Evolutionary conservation across 1,284 basidiomycete genomes (phyloP).

Genomic region (Dichomitus squalens): DNA sequence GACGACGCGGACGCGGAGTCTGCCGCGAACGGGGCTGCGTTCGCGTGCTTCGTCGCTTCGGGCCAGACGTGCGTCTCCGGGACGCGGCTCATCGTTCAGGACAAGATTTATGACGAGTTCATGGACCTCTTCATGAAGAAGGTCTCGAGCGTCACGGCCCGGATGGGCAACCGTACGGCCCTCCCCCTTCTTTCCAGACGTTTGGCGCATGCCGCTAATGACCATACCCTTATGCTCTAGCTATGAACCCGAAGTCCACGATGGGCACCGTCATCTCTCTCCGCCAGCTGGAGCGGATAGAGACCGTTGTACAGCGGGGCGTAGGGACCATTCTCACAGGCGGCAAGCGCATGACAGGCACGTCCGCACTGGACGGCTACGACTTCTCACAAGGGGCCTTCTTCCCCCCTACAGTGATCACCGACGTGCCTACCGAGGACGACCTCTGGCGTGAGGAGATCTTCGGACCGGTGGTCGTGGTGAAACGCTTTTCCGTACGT

Average conservation of each 20-base stretch:
- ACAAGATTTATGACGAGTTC: slow-evolving; percentile 67
- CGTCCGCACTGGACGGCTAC: slow-evolving; percentile 65
- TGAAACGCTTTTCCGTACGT: slow-evolving; percentile 63
- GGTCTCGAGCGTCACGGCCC: slow-evolving; percentile 55
- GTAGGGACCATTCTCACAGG: slow-evolving; percentile 60
- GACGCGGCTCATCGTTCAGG: slow-evolving; percentile 72
- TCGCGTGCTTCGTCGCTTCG: slow-evolving; percentile 82
- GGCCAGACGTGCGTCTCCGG: slow-evolving; percentile 87
- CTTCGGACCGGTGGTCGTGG: slow-evolving; percentile 78
- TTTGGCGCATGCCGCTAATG: neutral
- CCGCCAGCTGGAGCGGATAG: slow-evolving; percentile 64
- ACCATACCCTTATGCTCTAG: slow-evolving; percentile 37
- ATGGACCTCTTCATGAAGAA: slow-evolving; percentile 64
- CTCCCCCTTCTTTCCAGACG: neutral
- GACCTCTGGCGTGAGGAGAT: slow-evolving; percentile 81
- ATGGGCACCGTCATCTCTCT: slow-evolving; percentile 80
- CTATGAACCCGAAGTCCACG: slow-evolving; percentile 64
- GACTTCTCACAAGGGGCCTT: slow-evolving; percentile 72
- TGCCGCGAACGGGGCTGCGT: slow-evolving; percentile 78
- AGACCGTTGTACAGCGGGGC: slow-evolving; percentile 51
- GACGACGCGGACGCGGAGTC: slow-evolving; percentile 70
- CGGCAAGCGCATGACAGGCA: slow-evolving; percentile 62
- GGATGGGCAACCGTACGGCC: slow-evolving; percentile 74
- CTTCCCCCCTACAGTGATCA: slow-evolving; percentile 77
- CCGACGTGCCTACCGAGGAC: slow-evolving; percentile 56